Evolutionary conservation across 1,284 basidiomycete species (phyloP), one percentile per base, ranked within the genome.

Genomic region (Trametes sp.): DNA sequence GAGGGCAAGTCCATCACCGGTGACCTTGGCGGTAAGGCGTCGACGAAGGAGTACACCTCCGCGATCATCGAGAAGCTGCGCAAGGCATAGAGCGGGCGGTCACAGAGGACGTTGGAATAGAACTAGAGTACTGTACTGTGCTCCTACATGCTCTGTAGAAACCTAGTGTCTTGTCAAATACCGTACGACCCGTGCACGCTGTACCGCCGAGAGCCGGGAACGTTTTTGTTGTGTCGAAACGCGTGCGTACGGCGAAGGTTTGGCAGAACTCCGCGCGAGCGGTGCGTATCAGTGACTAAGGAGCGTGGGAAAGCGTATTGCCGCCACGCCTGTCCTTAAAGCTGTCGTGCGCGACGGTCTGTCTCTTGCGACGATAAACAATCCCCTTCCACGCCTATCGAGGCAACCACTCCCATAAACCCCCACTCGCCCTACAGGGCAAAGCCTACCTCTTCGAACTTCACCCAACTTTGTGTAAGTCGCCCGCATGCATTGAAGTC

Each of bases 1-100:
- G 95, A 98, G 81, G 96, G 96, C 73, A 95, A 93, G 82, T 78
- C 84, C 53, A 96, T 97, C 76, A 98, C 96, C 19, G 90, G 94
- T 41, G 96, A 98, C 79, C 82, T 98, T 64, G 95, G 96, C 53
- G 96, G 96, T 57, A 95, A 93, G 77, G 86, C 96, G 26, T 87
- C 88, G 52, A 98, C 96, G 16, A 82, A 83, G 75, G 89, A 97
- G 79, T 98, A 94, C 82, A 96, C 96, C 42, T 77, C 87, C 62
- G 92, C 94, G 46, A 97, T 98, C 80, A 89, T 98, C 67, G 73
- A 82, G 68, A 95, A 88, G 80, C 81, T 97, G 65, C 68, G 72
- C 61, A 77, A 77, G 70, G 79, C 76, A 65, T 76, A 74, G 82
- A 78, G 77, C 68, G 50, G 62, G 45, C 65, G 52, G 56, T 21